These are phyloP conservation scores for Penstemon davidsonii DNA, from an alignment of 257 asterid species.

Conservation along the genomic window DNA sequence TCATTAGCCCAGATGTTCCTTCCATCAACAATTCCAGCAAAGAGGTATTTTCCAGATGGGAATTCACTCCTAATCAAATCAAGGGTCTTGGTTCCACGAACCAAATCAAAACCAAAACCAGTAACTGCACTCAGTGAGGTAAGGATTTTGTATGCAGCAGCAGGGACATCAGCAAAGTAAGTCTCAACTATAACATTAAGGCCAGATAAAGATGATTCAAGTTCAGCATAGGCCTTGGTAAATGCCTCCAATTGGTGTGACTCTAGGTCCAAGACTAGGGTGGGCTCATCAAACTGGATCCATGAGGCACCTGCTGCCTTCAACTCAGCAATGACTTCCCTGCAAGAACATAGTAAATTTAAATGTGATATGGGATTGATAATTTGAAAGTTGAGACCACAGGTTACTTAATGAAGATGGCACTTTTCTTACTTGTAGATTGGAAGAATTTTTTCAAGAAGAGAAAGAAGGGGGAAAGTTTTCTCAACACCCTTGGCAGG, in stretches of 20 bases:
- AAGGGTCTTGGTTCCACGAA: slow-evolving; percentile 78
- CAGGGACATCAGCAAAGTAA: slow-evolving; percentile 87
- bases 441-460: slow-evolving; percentile 88
- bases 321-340: slow-evolving; percentile 90
- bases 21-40: slow-evolving; percentile 98
- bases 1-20: slow-evolving; percentile 99
- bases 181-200: slow-evolving; percentile 70
- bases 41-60: slow-evolving; percentile 87
- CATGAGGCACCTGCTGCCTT: slow-evolving; percentile 94
- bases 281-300: slow-evolving; percentile 97
- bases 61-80: slow-evolving; percentile 80
- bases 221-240: slow-evolving; percentile 74
- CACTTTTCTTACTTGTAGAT: slow-evolving; percentile 65
- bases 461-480: slow-evolving; percentile 72
- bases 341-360: slow-evolving; percentile 32
- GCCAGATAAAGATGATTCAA: slow-evolving; percentile 74
- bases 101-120: slow-evolving; percentile 84
- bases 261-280: slow-evolving; percentile 83
- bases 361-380: slow-evolving; percentile 12
- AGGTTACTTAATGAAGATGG: not conserved
- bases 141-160: slow-evolving; percentile 69
- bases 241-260: slow-evolving; percentile 84
- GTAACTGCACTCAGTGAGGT: slow-evolving; percentile 71
- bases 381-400: slow-evolving; percentile 4
- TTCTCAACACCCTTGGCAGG: slow-evolving; percentile 97